Evolutionary conservation across 495 filamentous ascomycete species (phyloP).

Genomic region (Viridothelium virens): DNA sequence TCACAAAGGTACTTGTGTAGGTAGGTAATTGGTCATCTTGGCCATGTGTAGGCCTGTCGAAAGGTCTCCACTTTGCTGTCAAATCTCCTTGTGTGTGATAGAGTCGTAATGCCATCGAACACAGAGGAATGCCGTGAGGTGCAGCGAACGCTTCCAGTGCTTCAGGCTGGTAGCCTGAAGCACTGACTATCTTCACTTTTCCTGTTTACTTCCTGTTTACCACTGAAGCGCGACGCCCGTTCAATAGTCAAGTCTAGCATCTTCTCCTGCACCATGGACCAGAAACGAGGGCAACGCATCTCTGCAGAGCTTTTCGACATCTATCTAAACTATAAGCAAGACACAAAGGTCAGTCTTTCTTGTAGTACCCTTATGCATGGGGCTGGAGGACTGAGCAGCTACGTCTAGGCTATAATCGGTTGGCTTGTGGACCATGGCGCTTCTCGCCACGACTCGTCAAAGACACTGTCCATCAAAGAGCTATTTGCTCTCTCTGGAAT

Average conservation of each 20-base stretch:
- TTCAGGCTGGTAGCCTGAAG: not conserved
- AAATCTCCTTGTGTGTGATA: no score
- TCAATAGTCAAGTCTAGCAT: not conserved
- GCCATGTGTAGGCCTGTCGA: no score
- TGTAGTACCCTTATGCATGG: not conserved
- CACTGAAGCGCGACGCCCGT: no score
- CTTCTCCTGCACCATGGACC: not conserved
- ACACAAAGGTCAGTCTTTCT: constrained; percentile 17
- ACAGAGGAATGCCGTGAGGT: no score
- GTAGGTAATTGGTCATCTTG: no score
- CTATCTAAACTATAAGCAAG: constrained; percentile 29
- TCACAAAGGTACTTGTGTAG: no score
- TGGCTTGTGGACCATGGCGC: constrained; percentile 26
- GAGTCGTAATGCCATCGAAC: no score
- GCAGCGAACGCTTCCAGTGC: not conserved
- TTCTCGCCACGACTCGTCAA: not conserved
- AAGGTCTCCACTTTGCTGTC: no score
- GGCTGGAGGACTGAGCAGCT: not conserved
- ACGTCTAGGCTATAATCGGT: constrained; percentile 17
- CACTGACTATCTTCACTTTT: not conserved
- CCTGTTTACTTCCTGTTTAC: no score
- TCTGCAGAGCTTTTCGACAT: constrained; percentile 19
- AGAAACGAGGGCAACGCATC: not conserved
- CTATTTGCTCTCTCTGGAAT: constrained; percentile 17
- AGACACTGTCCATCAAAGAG: constrained; percentile 22